Conservation (phyloP, 2,329 filamentous ascomycete species). For the Leptographium radiaticola region DNA sequence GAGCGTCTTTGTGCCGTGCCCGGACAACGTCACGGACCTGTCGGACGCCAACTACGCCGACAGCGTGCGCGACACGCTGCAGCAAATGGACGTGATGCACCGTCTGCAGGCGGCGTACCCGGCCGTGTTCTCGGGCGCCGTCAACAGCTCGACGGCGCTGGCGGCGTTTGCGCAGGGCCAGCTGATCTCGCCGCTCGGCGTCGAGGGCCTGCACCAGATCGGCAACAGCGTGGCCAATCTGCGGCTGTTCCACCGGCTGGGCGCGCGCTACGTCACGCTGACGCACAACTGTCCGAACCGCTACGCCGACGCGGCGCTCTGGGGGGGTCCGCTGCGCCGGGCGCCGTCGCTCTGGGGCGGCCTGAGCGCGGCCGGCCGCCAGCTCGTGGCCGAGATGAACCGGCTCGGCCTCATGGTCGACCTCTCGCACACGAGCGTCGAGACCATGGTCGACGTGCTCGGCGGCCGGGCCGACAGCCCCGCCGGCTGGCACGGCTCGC, state of each 20-base stretch:
- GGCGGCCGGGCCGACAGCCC: conserved; percentile 33
- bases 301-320: conserved; percentile 73
- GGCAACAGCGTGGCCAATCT: conserved; percentile 70
- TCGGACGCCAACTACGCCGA: conserved; percentile 57
- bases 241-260: conserved; percentile 61
- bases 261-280: conserved; percentile 76
- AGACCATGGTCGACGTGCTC: conserved; percentile 78
- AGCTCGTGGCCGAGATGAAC: conserved; percentile 80
- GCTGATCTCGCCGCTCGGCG: conserved; percentile 65
- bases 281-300: conserved; percentile 91
- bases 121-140: conserved; percentile 50
- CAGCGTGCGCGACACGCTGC: conserved; percentile 42
- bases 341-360: conserved; percentile 54
- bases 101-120: conserved; percentile 53
- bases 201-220: conserved; percentile 88
- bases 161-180: conserved; percentile 44
- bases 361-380: conserved; percentile 55
- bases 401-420: conserved; percentile 90
- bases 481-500: conserved; percentile 52
- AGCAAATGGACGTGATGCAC: conserved; percentile 62
- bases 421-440: conserved; percentile 59
- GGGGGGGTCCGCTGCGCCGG: conserved; percentile 35
- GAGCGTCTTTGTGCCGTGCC: conserved; percentile 75
- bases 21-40: conserved; percentile 57
- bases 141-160: conserved; percentile 48